Evolutionary conservation across 176 grass and related monocot species (phyloP), one percentile per base, ranked within the genome.

Genomic region (Ensete glaucum): DNA sequence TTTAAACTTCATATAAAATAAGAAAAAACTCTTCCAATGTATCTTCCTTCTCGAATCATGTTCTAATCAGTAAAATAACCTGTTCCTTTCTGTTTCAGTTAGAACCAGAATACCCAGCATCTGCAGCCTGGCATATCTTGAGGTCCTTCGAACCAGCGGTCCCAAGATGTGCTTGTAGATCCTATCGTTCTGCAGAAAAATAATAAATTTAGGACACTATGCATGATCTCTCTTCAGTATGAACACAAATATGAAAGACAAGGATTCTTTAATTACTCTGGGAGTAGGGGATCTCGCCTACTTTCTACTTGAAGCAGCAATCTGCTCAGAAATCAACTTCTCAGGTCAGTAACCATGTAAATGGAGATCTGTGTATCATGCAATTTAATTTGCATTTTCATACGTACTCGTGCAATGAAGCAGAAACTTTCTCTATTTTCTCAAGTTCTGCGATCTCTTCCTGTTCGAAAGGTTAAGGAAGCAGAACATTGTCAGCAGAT

Each of bases 111-210:
- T 74, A 96, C 83, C 86, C 92, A 91, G 83, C 89, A 96, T 80
- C 80, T 91, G 84, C 92, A 96, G 48, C 66, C 79, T 54, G 65
- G 76, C 53, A 85, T 83, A 79, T 96, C 82, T 76, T 92, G 84
- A 11, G 89, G 89, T 56, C 89, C 84, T 87, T 96, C 92, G 72
- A 96, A 92, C 92, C 89, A 96, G 72, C 84, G 82, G 56, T 96
- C 92, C 92, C 92, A 96, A 6, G 77, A 84, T 67, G 80, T 73
- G 53, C 54, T 84, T 51, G 76, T 80, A 56, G 83, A 81, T 59
- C 89, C 92, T 19, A 11, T 86, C 55, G 87, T 92, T 84, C 92
- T 96, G 81, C 76, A 54, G 60, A 71, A 29, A 51, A 72, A 71
- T 29, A 71, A 7, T 50, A 14, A 48, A 1, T 48, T 3, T 11